Conservation (phyloP, 2,329 filamentous ascomycete species). For the Epichloe elymi region DNA sequence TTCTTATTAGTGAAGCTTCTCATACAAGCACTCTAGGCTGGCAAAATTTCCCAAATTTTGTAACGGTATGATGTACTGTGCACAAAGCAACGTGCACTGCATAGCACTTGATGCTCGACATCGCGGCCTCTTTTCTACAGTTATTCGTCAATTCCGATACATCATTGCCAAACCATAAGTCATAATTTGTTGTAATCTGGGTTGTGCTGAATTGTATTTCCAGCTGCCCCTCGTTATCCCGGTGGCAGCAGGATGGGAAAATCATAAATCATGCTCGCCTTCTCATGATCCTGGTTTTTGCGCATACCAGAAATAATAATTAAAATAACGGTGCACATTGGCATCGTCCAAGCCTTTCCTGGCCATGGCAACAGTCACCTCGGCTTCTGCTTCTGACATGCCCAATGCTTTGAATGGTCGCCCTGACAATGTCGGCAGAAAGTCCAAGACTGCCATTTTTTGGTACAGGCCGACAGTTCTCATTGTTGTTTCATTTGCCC, state of each 20-base stretch:
- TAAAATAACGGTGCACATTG: slow-evolving; percentile 21
- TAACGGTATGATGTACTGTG: not conserved
- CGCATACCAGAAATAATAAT: slow-evolving; percentile 24
- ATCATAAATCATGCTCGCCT: not conserved
- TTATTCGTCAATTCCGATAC: not conserved
- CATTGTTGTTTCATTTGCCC: slow-evolving; percentile 19
- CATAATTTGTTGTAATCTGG: not conserved
- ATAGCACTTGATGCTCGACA: too few relatives aligned
- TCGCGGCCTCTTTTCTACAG: too few relatives aligned
- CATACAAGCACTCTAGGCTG: too few relatives aligned
- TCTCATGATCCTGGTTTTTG: slow-evolving; percentile 16
- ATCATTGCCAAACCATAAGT: not conserved
- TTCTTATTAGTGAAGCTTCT: too few relatives aligned
- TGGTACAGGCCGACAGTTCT: slow-evolving; percentile 26
- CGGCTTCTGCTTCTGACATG: slow-evolving; percentile 15
- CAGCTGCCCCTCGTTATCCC: not conserved
- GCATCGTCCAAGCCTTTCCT: slow-evolving; percentile 15
- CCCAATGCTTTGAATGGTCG: slow-evolving; percentile 20
- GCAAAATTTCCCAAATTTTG: not conserved
- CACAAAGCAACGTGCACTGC: too few relatives aligned
- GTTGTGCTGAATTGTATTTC: not conserved
- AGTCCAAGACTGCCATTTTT: slow-evolving; percentile 22
- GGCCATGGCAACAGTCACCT: slow-evolving; percentile 15
- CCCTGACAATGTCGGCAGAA: slow-evolving; percentile 23
- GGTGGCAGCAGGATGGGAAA: not conserved